A percentile compares a stretch with the other conserved stretches of the same genome.
phyloP scores from a whole-genome alignment of 1,284 basidiomycete genomes.

The Tilletia indica region DNA sequence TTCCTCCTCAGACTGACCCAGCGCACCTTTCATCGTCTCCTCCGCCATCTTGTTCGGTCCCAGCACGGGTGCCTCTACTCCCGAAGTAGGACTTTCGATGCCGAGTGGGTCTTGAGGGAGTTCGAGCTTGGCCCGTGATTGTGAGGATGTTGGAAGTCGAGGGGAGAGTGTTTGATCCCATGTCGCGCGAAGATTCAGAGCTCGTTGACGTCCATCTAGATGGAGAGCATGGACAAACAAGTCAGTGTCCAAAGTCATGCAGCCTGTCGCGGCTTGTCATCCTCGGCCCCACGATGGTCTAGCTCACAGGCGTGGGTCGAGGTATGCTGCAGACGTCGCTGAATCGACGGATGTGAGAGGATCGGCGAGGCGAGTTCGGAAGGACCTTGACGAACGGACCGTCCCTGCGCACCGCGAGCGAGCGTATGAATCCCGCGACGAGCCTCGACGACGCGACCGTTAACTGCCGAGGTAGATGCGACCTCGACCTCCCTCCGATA shows the following conservation, averaged over 20 bases:
- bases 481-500: constrained; percentile 17
- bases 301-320: background rate
- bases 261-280: too few relatives aligned
- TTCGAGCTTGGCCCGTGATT: background rate
- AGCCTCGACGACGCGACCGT: background rate
- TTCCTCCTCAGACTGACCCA: constrained; percentile 19
- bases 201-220: background rate
- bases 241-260: too few relatives aligned
- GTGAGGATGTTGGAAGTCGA: background rate
- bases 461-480: background rate
- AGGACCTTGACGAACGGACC: background rate
- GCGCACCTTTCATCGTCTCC: constrained; percentile 18
- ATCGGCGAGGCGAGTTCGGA: background rate
- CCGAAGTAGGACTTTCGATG: constrained; percentile 67
- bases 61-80: constrained; percentile 66
- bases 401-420: background rate
- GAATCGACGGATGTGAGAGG: background rate
- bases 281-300: background rate
- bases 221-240: too few relatives aligned
- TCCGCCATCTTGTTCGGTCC: constrained; percentile 69
- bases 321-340: background rate
- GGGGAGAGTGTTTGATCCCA: background rate
- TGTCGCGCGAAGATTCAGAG: background rate
- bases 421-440: constrained; percentile 1
- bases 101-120: constrained; percentile 7